Evolutionary conservation across 2,329 filamentous ascomycete genomes (phyloP).

Genomic region (Madurella mycetomatis): DNA sequence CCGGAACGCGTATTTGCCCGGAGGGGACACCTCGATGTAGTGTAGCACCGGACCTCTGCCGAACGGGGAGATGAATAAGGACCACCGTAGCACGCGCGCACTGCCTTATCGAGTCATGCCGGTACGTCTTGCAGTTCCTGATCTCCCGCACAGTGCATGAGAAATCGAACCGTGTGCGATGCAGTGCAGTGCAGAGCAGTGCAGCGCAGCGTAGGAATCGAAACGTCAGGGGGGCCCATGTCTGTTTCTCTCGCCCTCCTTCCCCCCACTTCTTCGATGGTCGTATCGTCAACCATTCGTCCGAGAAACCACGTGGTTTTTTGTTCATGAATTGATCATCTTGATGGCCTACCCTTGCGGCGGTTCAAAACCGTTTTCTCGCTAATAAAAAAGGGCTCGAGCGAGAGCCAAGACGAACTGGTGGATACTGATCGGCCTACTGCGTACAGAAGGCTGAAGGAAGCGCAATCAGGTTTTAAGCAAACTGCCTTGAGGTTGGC

Average conservation of each 20-base stretch:
- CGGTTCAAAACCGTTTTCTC: background rate
- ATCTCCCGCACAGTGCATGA: background rate
- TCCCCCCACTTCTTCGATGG: background rate
- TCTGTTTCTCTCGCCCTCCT: background rate
- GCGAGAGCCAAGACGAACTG: background rate
- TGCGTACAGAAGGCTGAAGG: background rate
- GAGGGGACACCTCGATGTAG: too few relatives aligned
- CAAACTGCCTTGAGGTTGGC: background rate
- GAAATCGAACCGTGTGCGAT: background rate
- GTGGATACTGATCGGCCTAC: background rate
- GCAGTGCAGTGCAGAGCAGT: background rate
- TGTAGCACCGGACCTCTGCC: too few relatives aligned
- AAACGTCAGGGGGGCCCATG: background rate
- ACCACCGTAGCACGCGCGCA: too few relatives aligned
- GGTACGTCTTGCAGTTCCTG: background rate
- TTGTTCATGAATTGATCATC: too few relatives aligned
- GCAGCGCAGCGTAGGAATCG: background rate
- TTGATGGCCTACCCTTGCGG: too few relatives aligned
- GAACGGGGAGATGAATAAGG: too few relatives aligned
- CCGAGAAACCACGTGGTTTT: background rate
- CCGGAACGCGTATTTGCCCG: too few relatives aligned
- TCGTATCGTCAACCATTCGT: background rate
- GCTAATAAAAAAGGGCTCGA: background rate
- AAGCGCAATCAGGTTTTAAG: background rate
- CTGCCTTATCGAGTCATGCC: slow-evolving; percentile 26